Base-by-base conservation (phyloP, 2,329 filamentous ascomycete genomes). In the Aureobasidium namibiae region DNA sequence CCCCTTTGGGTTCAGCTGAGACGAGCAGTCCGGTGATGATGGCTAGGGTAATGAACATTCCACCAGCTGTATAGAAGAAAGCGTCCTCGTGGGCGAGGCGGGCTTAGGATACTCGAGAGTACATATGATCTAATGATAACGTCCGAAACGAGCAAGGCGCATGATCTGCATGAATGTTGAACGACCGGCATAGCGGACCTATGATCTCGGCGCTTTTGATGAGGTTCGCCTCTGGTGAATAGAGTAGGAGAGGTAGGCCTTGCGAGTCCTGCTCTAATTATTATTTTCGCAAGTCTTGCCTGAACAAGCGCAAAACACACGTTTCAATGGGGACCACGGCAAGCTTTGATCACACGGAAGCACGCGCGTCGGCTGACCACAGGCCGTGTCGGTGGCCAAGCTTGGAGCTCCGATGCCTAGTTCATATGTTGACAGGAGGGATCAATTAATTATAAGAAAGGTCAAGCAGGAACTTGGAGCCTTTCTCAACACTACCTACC, bases 1-100 rank as follows among this genome's bases (percentile, higher is more conserved):
- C 63, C 67, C 4, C 53, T 70, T 5, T 42, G 41, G 50, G 45
- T 61, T 26, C 57, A 44, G 59, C 36, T 50, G 23, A 61, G 24
- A 39, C 46, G 24, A 29, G 57, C 29, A 8, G 31, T 38, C 36
- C 38, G 46, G 5, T 53, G 39, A 59, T 16, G n/a, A 11, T 23
- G 42, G 18, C n/a, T 42, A 45, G 50, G 29, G n/a, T 34, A 38
- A 42, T 21, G 2, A n/a, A 16, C 14, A 18, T 33, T 36, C 14
- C 23, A 24, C 11, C 33, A 39, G 31, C 13, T 44, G 52, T 14
- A 21, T 24, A 13, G 2, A 23, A 31, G 50, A 44, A 14, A 29
- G 16, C 18, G 24, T 1, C 38, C 18, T 45, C 42, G 26, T 44
- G 41, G 50, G 24, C n/a, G 26, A 31, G 50, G n/a, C 10, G 18